Evolutionary conservation across 768 basidiomycete genomes (phyloP), one percentile per base, ranked within the genome.

Genomic region (Boletus insuetus): DNA sequence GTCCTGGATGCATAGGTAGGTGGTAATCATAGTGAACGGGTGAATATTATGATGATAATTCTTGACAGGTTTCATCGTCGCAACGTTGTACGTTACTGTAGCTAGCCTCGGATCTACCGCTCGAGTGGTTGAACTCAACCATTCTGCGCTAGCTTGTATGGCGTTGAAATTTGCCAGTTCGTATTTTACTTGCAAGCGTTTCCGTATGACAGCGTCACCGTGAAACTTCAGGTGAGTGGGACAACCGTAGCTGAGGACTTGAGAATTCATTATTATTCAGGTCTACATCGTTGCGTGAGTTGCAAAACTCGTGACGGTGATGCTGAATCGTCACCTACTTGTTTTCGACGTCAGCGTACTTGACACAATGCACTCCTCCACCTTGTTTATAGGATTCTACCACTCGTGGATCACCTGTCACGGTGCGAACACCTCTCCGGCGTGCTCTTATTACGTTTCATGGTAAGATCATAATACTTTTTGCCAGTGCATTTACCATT

Each of bases 1-100:
- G 48, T 5, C 51, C 56, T 13, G 56, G 20, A 2, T 58, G 49
- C 35, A 47, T 59, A 37, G 58, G 58, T 58, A 26, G n/a, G 58
- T 41, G 1, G 41, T 6, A 20, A n/a, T 8, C 7, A n/a, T n/a
- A 31, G 20, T n/a, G 11, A 29, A 24, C 2, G 22, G 3, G 13
- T 14, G 34, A 6, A 35, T 29, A 16, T 20, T 5, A 20, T 37
- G 20, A 49, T 11, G 17, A 3, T 14, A 24, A 4, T 24, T 12
- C 29, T 20, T 20, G 46, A 26, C 44, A 50, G 44, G 56, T 22
- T 14, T 58, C 13, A 35, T 26, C 6, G 8, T 58, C 20, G 51
- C 56, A 39, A 24, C 1, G 31, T 53, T 58, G 51, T 58, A 43
- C n/a, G 48, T 53, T 22, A 6, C 47, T 16, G 40, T 29, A 6